Evolutionary conservation across 495 filamentous ascomycete genomes (phyloP), one percentile per base, ranked within the genome.

Genomic region (Haplographium delicatum): DNA sequence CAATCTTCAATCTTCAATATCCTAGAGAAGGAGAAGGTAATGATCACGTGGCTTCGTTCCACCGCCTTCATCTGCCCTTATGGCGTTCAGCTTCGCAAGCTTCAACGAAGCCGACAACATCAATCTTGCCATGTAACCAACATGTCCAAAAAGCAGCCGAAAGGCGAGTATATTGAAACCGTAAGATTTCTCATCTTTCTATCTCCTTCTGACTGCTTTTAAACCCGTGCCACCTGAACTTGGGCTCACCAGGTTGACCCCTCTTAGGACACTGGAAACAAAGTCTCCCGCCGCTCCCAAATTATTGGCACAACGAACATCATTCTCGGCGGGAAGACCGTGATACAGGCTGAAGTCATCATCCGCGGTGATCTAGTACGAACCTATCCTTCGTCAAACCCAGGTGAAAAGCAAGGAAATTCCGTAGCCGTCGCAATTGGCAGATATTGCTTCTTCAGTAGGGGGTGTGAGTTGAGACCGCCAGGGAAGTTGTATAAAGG

Each of bases 121-220:
- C 1, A 24, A 42, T 11, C 35, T 26, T 44, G 40, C 26, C 39
- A 54, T 51, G 46, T 54, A 50, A 33, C 55, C 54, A 69, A 52
- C 11, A 90, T 90, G 86, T 85, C 86, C 46, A 79, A 82, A 42
- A 88, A 89, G 61, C 79, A 77, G 30, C 74, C 74, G 6, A 91
- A 89, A 63, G 86, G 88, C 62, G 91, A 96, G 68, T 96, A 95
- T 63, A 95, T 96, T 46, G 91, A 96, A 65, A 96, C 91, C n/a
- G 89, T 93, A 81, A 48, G 71, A 54, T 20, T 25, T 49, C 6
- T 50, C 24, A 16, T 22, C 23, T 16, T 54, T 18, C 9, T 26
- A 22, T 28, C 18, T 16, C 13, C 41, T 10, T 20, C 5, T 49
- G 11, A 11, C 22, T 5, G 3, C 28, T 34, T 34, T 8, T 33